phyloP scores from a whole-genome alignment of 108 stramenopile genomes.

The Skeletonema grethae region DNA sequence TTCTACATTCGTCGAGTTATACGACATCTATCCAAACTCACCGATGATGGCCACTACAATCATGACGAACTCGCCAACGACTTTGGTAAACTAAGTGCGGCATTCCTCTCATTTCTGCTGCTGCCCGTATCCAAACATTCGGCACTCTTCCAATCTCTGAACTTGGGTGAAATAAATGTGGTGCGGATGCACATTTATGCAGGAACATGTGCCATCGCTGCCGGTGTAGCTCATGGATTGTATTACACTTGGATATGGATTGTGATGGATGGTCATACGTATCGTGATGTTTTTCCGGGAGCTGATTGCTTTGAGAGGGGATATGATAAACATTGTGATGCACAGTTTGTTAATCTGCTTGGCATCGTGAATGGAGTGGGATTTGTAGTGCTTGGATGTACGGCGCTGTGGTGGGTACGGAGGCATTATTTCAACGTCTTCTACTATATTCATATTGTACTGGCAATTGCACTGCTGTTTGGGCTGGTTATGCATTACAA shows the following conservation, averaged over 20 bases:
- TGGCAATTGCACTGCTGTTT: constrained; percentile 36
- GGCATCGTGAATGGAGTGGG: constrained; percentile 47
- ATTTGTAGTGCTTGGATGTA: constrained; percentile 43
- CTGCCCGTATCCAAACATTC: constrained; percentile 12
- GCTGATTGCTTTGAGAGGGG: not conserved
- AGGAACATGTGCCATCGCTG: constrained; percentile 9
- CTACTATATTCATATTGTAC: constrained; percentile 35
- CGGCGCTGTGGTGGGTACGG: constrained; percentile 50
- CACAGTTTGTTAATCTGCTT: constrained; percentile 39
- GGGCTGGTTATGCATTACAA: constrained; percentile 63
- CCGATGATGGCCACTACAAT: not conserved
- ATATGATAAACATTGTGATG: constrained; percentile 12
- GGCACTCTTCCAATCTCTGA: not conserved
- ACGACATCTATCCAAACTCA: not conserved
- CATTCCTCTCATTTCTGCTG: constrained; percentile 12
- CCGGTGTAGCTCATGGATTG: constrained; percentile 15
- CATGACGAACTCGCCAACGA: constrained; percentile 20
- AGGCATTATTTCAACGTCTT: constrained; percentile 54
- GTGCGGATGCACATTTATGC: constrained; percentile 26
- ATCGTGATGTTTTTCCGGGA: constrained; percentile 20
- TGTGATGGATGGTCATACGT: not conserved
- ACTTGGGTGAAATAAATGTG: constrained; percentile 15
- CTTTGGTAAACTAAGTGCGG: constrained; percentile 25
- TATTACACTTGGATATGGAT: constrained; percentile 16
- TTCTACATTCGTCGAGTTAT: not conserved